A percentile compares a stretch with the other conserved stretches of the same genome.
These are phyloP conservation scores for Fraxinus anomala DNA, from an alignment of 257 asterid species.

Conservation along the genomic window DNA sequence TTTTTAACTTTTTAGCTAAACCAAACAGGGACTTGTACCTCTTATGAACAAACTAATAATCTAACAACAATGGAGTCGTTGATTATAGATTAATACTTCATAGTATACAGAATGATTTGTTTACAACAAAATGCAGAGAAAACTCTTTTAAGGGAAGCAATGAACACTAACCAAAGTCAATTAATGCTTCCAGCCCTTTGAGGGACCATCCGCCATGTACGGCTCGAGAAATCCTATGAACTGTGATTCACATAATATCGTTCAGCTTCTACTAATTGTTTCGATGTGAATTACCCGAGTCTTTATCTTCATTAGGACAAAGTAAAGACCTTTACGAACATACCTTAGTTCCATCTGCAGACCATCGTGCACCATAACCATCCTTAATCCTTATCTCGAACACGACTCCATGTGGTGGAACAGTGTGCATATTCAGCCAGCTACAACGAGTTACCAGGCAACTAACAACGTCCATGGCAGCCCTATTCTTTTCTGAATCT, in stretches of 20 bases:
- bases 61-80: not conserved
- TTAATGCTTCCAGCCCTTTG: constrained; percentile 72
- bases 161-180: not conserved
- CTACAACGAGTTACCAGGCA: constrained; percentile 47
- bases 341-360: constrained; percentile 77
- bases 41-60: too few relatives aligned
- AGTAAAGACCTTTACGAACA: not conserved
- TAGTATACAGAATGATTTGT: not conserved
- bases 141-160: not conserved
- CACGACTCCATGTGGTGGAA: constrained; percentile 67
- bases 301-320: not conserved
- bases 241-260: constrained; percentile 41
- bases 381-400: constrained; percentile 65
- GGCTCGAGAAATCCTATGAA: constrained; percentile 92
- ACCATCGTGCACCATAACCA: constrained; percentile 91
- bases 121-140: not conserved
- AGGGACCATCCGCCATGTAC: constrained; percentile 61
- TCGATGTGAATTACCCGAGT: not conserved
- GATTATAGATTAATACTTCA: not conserved
- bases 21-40: too few relatives aligned
- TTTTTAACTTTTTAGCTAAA: too few relatives aligned
- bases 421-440: constrained; percentile 75
- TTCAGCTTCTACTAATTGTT: not conserved
- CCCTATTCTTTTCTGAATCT: constrained; percentile 64
- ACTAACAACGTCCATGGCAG: constrained; percentile 49